Evolutionary conservation across 2,329 filamentous ascomycete species (phyloP).

Genomic region (Amesomyces nigricolor): DNA sequence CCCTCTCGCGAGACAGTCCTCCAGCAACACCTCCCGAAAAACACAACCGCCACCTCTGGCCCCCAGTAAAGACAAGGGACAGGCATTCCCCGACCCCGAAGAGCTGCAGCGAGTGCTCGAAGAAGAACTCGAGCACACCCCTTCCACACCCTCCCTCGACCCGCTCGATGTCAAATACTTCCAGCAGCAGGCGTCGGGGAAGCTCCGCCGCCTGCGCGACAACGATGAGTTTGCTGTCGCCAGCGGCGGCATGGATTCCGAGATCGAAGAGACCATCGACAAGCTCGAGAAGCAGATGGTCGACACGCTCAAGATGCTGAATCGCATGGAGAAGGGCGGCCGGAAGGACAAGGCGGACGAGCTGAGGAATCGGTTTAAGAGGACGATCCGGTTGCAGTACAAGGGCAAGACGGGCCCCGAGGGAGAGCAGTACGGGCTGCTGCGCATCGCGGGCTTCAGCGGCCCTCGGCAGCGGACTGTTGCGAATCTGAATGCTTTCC

Average conservation of each 20-base stretch:
- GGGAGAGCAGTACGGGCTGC: slow-evolving; percentile 19
- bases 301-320: slow-evolving; percentile 26
- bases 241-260: slow-evolving; percentile 22
- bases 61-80: not conserved
- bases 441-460: slow-evolving; percentile 25
- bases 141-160: not conserved
- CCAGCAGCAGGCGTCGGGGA: slow-evolving; percentile 55
- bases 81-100: slow-evolving; percentile 10
- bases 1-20: slow-evolving; percentile 12
- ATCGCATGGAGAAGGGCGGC: slow-evolving; percentile 26
- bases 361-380: slow-evolving; percentile 33
- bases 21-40: slow-evolving; percentile 14
- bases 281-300: slow-evolving; percentile 33
- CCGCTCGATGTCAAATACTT: slow-evolving; percentile 24
- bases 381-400: slow-evolving; percentile 29
- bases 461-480: slow-evolving; percentile 22
- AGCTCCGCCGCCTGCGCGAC: slow-evolving; percentile 19
- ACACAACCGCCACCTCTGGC: slow-evolving; percentile 1
- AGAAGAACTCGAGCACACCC: slow-evolving; percentile 16
- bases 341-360: slow-evolving; percentile 29
- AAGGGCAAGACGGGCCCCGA: slow-evolving; percentile 29
- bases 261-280: slow-evolving; percentile 24
- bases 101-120: slow-evolving; percentile 18
- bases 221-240: slow-evolving; percentile 22
- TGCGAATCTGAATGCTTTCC: slow-evolving; percentile 28